Conservation (phyloP, 2,329 filamentous ascomycete genomes). For the Bipolaris zeicola region DNA sequence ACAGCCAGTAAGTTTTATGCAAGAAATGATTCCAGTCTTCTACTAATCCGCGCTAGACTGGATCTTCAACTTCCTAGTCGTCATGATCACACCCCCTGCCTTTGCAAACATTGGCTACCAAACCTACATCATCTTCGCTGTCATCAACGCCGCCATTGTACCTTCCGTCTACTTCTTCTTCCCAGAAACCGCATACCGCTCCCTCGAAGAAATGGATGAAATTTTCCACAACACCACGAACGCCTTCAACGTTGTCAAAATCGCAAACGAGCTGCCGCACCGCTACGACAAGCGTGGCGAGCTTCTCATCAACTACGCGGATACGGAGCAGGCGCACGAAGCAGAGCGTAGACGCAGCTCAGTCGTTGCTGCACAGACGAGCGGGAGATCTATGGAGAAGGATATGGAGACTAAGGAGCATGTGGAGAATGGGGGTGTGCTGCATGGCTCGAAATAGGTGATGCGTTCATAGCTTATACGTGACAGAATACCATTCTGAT, state of each 20-base stretch:
- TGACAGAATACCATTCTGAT: neutral
- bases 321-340: slow-evolving; percentile 43
- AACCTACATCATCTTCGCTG: slow-evolving; percentile 63
- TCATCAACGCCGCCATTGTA: slow-evolving; percentile 62
- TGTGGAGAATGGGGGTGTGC: slow-evolving; percentile 1
- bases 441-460: neutral
- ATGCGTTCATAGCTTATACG: neutral
- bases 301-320: slow-evolving; percentile 59
- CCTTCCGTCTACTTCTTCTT: slow-evolving; percentile 66
- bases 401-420: slow-evolving; percentile 10
- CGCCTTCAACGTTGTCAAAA: slow-evolving; percentile 56
- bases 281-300: slow-evolving; percentile 65
- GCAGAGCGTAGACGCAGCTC: slow-evolving; percentile 39
- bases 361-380: slow-evolving; percentile 21
- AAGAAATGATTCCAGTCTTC: too few relatives aligned
- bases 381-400: neutral
- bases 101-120: slow-evolving; percentile 61
- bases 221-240: slow-evolving; percentile 65
- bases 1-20: slow-evolving; percentile 58
- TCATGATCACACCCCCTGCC: slow-evolving; percentile 68
- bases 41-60: slow-evolving; percentile 64
- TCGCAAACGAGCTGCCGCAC: slow-evolving; percentile 59
- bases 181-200: slow-evolving; percentile 62
- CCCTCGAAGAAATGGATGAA: slow-evolving; percentile 57
- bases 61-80: slow-evolving; percentile 63